phyloP scores from a whole-genome alignment of 1,139 yeast species.

The Pichia terricola region DNA sequence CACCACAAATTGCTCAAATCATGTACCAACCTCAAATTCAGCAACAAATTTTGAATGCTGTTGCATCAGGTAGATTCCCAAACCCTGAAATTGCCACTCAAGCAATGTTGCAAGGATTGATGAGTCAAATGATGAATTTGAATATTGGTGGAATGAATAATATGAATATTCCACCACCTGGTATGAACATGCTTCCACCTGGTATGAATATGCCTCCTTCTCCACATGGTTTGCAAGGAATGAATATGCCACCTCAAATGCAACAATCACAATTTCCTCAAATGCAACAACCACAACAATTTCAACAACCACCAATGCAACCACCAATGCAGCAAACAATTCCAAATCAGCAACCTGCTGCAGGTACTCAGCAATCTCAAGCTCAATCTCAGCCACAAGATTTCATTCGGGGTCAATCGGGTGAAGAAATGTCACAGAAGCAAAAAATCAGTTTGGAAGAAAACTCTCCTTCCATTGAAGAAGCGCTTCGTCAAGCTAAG shows the following conservation, averaged over 20 bases:
- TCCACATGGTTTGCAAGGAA: constrained; percentile 15
- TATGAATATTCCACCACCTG: not conserved
- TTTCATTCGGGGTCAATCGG: no score
- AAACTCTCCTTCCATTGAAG: not conserved
- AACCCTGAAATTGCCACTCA: constrained; percentile 23
- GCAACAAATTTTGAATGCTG: constrained; percentile 23
- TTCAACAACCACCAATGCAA: not conserved
- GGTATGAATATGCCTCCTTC: constrained; percentile 16
- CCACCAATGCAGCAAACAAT: not conserved
- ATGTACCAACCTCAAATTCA: constrained; percentile 23
- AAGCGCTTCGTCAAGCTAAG: not conserved
- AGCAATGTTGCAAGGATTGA: constrained; percentile 23
- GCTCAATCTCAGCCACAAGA: not conserved
- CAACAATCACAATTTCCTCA: constrained; percentile 2
- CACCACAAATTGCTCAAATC: constrained; percentile 21
- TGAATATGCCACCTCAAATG: not conserved
- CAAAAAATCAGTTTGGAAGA: constrained; percentile 1
- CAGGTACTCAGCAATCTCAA: not conserved
- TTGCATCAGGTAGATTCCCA: constrained; percentile 24
- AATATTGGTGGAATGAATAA: constrained; percentile 18
- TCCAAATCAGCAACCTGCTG: constrained; percentile 3
- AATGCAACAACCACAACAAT: constrained; percentile 3
- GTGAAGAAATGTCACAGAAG: not conserved
- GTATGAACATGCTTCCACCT: constrained; percentile 16
- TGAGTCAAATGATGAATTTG: constrained; percentile 16